Conservation (phyloP, 2,329 filamentous ascomycete genomes). For the Daldinia sp. region DNA sequence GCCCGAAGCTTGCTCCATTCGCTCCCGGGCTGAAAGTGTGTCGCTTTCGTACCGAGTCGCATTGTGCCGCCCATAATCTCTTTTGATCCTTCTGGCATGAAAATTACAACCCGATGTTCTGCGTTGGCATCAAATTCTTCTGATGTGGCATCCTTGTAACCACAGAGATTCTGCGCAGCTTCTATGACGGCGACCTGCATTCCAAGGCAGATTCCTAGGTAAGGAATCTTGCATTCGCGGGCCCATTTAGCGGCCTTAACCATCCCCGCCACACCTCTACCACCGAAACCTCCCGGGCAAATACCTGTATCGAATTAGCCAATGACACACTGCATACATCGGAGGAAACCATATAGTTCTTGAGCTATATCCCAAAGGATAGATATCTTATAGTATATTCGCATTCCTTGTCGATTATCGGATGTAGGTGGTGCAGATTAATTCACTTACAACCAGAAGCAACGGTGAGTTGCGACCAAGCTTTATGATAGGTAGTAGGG, state of each 20-base stretch:
- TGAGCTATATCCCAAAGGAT: neutral
- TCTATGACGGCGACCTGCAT: slow-evolving; percentile 96
- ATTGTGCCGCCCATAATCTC: slow-evolving; percentile 83
- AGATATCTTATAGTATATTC: neutral
- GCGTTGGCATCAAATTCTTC: slow-evolving; percentile 65
- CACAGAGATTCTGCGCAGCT: slow-evolving; percentile 79
- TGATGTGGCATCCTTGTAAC: slow-evolving; percentile 63
- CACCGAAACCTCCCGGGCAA: slow-evolving; percentile 73
- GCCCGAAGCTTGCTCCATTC: slow-evolving; percentile 82
- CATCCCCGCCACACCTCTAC: slow-evolving; percentile 88
- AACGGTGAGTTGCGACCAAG: slow-evolving; percentile 69
- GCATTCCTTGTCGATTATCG: neutral
- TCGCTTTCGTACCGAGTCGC: slow-evolving; percentile 79
- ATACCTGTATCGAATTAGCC: slow-evolving; percentile 22
- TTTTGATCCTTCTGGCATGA: slow-evolving; percentile 80
- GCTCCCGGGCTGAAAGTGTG: slow-evolving; percentile 76
- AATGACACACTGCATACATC: neutral
- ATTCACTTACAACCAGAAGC: slow-evolving; percentile 49
- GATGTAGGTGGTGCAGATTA: neutral
- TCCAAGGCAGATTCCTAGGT: slow-evolving; percentile 88
- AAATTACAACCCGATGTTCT: slow-evolving; percentile 79
- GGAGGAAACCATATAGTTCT: neutral
- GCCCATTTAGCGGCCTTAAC: slow-evolving; percentile 87
- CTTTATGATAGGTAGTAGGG: slow-evolving; percentile 80
- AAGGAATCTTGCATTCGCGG: slow-evolving; percentile 80